Conservation (phyloP, 2,329 filamentous ascomycete species). For the Stemphylium vesicarium region DNA sequence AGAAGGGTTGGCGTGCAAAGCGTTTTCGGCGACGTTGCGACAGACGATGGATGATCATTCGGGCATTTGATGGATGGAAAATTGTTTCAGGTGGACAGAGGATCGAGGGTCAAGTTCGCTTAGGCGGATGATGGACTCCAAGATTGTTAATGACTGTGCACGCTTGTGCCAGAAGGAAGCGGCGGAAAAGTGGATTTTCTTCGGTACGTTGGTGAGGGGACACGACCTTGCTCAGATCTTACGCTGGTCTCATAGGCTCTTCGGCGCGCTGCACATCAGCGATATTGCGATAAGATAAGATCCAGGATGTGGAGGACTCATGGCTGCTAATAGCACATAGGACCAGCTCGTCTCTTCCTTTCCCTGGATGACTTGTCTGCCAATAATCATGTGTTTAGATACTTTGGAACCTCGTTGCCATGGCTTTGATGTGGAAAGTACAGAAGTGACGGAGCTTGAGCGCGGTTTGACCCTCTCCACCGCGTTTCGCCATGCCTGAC, state of each 20-base stretch:
- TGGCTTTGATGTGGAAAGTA: conserved; percentile 14
- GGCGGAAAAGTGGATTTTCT: conserved; percentile 2
- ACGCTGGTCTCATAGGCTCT: conserved; percentile 22
- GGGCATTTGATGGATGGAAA: not conserved
- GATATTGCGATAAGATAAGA: conserved; percentile 8
- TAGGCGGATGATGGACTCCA: not conserved
- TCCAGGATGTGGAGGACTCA: conserved; percentile 16
- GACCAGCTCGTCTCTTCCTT: conserved; percentile 25
- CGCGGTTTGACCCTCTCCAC: conserved; percentile 21
- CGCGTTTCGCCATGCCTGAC: conserved; percentile 17
- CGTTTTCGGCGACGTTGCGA: conserved; percentile 2
- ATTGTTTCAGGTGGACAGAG: not conserved
- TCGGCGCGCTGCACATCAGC: conserved; percentile 2
- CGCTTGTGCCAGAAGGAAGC: not conserved
- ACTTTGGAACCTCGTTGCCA: conserved; percentile 9
- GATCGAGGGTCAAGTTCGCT: not conserved
- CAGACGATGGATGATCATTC: not conserved
- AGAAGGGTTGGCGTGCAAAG: not conserved
- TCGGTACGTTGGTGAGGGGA: conserved; percentile 27
- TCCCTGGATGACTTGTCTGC: conserved; percentile 17
- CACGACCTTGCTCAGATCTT: conserved; percentile 24
- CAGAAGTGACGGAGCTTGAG: not conserved
- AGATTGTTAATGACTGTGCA: not conserved
- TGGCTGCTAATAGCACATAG: conserved; percentile 34
- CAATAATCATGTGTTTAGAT: conserved; percentile 24